These are phyloP conservation scores for Barbarea vulgaris DNA, from an alignment of 345 rosid species.

Conservation along the genomic window DNA sequence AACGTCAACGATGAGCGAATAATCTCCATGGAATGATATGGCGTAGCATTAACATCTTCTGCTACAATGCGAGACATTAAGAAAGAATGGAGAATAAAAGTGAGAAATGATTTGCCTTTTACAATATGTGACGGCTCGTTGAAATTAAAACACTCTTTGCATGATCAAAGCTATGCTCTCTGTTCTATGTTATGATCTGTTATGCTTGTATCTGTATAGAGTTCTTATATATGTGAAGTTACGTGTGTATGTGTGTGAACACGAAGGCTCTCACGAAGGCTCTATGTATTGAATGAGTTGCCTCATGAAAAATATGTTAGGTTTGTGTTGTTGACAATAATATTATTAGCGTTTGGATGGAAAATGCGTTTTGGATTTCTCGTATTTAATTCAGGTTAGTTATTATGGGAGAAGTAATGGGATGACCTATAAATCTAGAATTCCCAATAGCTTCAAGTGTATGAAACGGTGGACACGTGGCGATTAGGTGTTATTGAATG, in stretches of 20 bases:
- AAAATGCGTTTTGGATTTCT: constrained; percentile 27
- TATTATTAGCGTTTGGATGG: constrained; percentile 28
- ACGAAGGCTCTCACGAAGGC: background rate
- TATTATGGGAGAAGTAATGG: background rate
- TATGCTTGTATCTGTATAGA: background rate
- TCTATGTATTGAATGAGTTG: constrained; percentile 2
- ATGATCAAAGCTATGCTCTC: constrained; percentile 8
- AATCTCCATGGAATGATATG: constrained; percentile 53
- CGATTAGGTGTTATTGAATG: background rate
- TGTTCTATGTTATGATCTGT: background rate
- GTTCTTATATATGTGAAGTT: constrained; percentile 9
- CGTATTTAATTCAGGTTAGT: background rate
- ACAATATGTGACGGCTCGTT: background rate
- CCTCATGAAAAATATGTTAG: constrained; percentile 33
- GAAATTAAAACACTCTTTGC: constrained; percentile 13
- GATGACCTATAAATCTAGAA: constrained; percentile 15
- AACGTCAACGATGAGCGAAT: constrained; percentile 50
- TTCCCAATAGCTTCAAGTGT: background rate
- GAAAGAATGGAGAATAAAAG: no score
- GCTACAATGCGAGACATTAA: constrained; percentile 59
- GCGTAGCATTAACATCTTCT: constrained; percentile 11
- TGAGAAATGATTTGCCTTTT: background rate
- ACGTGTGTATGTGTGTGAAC: constrained; percentile 20
- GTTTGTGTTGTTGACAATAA: constrained; percentile 32
- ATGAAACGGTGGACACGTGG: constrained; percentile 17